phyloP scores from a whole-genome alignment of 106 monocot species.

The Platanthera guangdongensis region DNA sequence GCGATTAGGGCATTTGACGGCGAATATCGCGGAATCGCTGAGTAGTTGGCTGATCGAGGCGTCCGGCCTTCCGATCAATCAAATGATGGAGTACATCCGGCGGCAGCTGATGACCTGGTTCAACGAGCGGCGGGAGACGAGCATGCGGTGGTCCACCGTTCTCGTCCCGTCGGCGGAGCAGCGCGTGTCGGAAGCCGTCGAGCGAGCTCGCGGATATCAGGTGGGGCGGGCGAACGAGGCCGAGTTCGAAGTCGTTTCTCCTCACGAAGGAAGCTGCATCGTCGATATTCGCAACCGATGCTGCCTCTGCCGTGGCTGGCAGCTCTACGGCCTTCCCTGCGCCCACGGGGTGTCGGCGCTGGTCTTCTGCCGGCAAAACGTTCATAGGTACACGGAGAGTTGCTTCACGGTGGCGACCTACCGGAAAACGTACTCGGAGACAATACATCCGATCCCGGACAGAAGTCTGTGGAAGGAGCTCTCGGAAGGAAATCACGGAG shows the following conservation, averaged over 20 bases:
- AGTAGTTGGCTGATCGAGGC: constrained; percentile 84
- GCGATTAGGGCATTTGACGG: constrained; percentile 72
- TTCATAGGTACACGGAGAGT: constrained; percentile 79
- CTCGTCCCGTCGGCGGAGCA: constrained; percentile 76
- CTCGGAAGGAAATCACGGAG: constrained; percentile 18
- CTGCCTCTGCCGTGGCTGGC: constrained; percentile 84
- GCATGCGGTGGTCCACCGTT: constrained; percentile 70
- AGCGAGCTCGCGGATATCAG: constrained; percentile 46
- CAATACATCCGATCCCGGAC: constrained; percentile 91
- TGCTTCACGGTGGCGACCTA: constrained; percentile 85
- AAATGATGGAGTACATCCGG: constrained; percentile 85
- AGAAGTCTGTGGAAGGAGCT: constrained; percentile 76
- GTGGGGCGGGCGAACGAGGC: constrained; percentile 82
- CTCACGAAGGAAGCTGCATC: constrained; percentile 64
- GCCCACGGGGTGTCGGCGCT: constrained; percentile 85
- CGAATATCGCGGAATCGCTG: constrained; percentile 65
- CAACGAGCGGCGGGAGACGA: constrained; percentile 78
- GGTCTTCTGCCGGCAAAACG: constrained; percentile 76
- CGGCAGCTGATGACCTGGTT: constrained; percentile 97
- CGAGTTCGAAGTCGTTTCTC: constrained; percentile 72
- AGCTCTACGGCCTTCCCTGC: constrained; percentile 86
- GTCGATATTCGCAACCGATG: constrained; percentile 86
- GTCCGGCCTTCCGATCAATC: constrained; percentile 75
- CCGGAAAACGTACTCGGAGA: constrained; percentile 80
- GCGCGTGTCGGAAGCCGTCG: constrained; percentile 56